Evolutionary conservation across 176 grass and related monocot species (phyloP), one percentile per base, ranked within the genome.

Genomic region (Elymus sibiricus): DNA sequence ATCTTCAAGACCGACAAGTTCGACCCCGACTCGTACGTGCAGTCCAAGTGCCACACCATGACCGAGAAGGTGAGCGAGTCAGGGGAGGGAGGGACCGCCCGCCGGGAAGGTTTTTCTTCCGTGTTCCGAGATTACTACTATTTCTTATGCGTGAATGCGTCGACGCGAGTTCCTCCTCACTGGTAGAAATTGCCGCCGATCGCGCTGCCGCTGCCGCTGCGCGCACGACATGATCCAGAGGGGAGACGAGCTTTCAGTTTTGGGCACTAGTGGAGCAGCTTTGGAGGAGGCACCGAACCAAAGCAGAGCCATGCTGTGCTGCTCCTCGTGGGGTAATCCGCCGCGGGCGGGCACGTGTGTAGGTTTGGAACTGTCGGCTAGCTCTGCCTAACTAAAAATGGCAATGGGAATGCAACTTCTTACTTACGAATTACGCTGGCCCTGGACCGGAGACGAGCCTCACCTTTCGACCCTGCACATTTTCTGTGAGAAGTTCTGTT

Each of bases 1-100:
- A 99, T 99, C 35, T 99, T 99, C 94, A 99, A 94, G 87, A 99
- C 92, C 62, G 90, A 92, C 38, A 96, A 99, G 64, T 99, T 99
- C 83, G 94, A 99, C 89, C 91, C 97, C 25, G 97, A 96, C 56
- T 67, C 97, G n/a, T 99, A 99, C 55, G 90, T 99, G 88, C 97
- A 99, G 88, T 94, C 97, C 74, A 99, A 99, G 89, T 96, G 97
- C 88, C 86, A 92, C 37, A 35, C 78, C 56, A 99, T 96, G 97
- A 87, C 92, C 51, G 97, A 99, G 89, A 96, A 94, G 93, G 96
- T 95, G 22, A 79, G 79, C 28, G 70, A 62, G 6, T 82, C 49
- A 53, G 5, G 15, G 44, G 13, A 5, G 44, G 47, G 46, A 47
- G 46, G 4, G 14, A 49, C 14, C 4, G 14, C 13, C 46, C 46